phyloP scores from a whole-genome alignment of 2,329 filamentous ascomycete genomes.

The Clonostachys sp. region DNA sequence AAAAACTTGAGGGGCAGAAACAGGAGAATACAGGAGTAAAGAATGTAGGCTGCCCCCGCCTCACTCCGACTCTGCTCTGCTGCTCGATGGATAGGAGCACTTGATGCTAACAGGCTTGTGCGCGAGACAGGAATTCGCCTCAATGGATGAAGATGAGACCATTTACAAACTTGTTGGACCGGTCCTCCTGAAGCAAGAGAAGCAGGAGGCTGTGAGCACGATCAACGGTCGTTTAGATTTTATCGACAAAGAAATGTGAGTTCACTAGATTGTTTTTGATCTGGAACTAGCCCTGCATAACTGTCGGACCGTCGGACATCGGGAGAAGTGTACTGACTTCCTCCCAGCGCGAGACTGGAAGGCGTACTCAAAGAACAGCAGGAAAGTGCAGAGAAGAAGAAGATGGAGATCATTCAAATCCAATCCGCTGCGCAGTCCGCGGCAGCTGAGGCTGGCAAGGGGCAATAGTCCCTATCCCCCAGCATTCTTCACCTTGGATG shows the following conservation, averaged over 20 bases:
- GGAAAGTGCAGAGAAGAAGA: constrained; percentile 53
- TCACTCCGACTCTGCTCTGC: background rate
- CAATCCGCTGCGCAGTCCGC: constrained; percentile 42
- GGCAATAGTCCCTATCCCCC: constrained; percentile 10
- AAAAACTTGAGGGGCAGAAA: constrained; percentile 90
- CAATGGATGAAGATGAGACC: constrained; percentile 73
- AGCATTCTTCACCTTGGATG: constrained; percentile 1
- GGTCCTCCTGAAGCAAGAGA: constrained; percentile 91
- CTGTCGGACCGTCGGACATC: too few species aligned
- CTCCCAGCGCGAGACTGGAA: constrained; percentile 34
- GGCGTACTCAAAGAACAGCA: constrained; percentile 50
- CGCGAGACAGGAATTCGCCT: constrained; percentile 67
- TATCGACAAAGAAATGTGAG: constrained; percentile 89
- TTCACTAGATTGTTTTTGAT: constrained; percentile 1
- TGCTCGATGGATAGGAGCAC: background rate
- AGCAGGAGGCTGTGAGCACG: constrained; percentile 80
- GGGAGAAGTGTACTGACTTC: too few species aligned
- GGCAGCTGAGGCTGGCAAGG: constrained; percentile 25
- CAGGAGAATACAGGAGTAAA: constrained; percentile 90
- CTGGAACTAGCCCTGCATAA: background rate
- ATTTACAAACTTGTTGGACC: constrained; percentile 97
- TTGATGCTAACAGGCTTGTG: too few species aligned
- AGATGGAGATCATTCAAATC: constrained; percentile 52
- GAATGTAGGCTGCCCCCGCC: constrained; percentile 45
- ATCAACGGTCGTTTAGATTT: constrained; percentile 90